phyloP scores from a whole-genome alignment of 2,329 filamentous ascomycete species.

The Dactylellina haptotyla region DNA sequence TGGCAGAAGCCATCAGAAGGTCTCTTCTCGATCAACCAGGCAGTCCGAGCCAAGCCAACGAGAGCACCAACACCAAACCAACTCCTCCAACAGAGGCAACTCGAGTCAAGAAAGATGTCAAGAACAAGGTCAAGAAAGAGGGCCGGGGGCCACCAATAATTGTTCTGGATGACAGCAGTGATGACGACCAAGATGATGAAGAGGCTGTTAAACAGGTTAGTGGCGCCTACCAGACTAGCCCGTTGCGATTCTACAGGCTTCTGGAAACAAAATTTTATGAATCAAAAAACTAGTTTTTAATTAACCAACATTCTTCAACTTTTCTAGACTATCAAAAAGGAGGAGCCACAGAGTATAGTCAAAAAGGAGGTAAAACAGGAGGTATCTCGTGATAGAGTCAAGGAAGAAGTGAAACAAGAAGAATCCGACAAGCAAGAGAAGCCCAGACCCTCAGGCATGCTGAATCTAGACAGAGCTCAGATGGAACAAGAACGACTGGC shows the following conservation, averaged over 20 bases:
- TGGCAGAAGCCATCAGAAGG: conserved; percentile 42
- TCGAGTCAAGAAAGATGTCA: too few relatives aligned
- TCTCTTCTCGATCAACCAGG: conserved; percentile 29
- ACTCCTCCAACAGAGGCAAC: conserved; percentile 37
- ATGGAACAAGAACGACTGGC: conserved; percentile 88
- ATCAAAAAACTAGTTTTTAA: neutral
- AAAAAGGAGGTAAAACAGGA: conserved; percentile 5
- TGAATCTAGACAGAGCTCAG: conserved; percentile 75
- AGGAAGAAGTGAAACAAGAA: conserved; percentile 9
- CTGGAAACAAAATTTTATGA: neutral
- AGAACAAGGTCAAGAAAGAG: too few relatives aligned
- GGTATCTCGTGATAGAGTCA: neutral
- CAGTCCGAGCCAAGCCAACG: neutral
- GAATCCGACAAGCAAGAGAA: conserved; percentile 21
- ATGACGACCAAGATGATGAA: conserved; percentile 30
- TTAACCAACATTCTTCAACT: neutral
- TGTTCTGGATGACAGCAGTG: conserved; percentile 36
- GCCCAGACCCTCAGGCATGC: conserved; percentile 11
- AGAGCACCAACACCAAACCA: neutral
- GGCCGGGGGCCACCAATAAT: conserved; percentile 27
- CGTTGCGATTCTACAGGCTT: neutral
- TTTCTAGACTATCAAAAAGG: conserved; percentile 15
- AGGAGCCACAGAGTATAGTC: neutral
- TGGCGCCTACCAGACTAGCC: neutral
- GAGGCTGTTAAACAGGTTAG: conserved; percentile 24